Evolutionary conservation across 176 grass and related monocot species (phyloP).

Genomic region (Triticum urartu): DNA sequence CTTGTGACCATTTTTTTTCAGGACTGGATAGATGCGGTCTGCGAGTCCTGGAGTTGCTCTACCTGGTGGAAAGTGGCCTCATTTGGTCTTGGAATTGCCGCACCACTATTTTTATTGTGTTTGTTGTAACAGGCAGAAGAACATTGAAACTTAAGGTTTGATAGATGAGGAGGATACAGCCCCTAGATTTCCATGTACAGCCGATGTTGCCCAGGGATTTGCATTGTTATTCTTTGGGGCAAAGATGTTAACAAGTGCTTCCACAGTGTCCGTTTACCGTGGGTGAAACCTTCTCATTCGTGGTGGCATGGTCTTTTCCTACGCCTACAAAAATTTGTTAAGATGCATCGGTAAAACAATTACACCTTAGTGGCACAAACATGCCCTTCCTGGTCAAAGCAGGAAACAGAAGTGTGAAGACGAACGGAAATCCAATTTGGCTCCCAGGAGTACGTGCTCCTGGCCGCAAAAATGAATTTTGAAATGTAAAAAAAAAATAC

Average conservation of each 20-base stretch:
- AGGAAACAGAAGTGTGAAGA: no score
- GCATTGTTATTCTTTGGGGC: not conserved
- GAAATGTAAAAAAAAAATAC: no score
- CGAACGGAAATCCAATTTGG: no score
- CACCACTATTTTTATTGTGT: constrained; percentile 27
- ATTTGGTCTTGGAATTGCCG: constrained; percentile 19
- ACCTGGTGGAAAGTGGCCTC: constrained; percentile 52
- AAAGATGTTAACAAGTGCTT: constrained; percentile 22
- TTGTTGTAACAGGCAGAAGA: constrained; percentile 66
- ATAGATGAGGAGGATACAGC: constrained; percentile 15
- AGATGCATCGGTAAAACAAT: not conserved
- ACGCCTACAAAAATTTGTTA: not conserved
- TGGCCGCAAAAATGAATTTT: no score
- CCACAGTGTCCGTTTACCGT: not conserved
- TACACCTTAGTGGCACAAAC: no score
- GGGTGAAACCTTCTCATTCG: not conserved
- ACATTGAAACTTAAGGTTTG: constrained; percentile 91
- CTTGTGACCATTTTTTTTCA: constrained; percentile 6
- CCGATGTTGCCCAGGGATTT: constrained; percentile 19
- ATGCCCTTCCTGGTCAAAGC: no score
- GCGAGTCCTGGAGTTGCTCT: constrained; percentile 35
- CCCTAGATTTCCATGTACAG: constrained; percentile 50
- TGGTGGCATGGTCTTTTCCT: not conserved
- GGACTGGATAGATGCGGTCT: constrained; percentile 35
- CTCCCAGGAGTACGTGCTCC: no score